Base-by-base conservation (phyloP, 306 rosid species). In the Boehmeria nivea region DNA sequence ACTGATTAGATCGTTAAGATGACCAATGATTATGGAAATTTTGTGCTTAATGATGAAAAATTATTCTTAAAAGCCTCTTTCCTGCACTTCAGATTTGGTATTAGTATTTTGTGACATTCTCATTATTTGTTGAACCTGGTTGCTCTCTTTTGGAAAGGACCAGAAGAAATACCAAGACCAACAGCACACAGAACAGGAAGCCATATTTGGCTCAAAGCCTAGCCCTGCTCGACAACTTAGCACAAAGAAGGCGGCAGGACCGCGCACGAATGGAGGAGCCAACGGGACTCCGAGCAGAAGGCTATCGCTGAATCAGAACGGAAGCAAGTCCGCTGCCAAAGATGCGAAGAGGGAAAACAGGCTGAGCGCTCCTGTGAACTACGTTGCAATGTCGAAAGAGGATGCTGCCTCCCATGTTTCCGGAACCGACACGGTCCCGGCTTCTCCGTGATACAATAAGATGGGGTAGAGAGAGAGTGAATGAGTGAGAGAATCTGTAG, bases 281-380 rank as follows among this genome's bases (percentile, higher is more conserved):
- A 91, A 87, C 22, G 98, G 96, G 51, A 78, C 93, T 47, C 96
- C 95, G 24, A 79, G 54, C 78, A 71, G 98, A 68, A 77, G 98
- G 62, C 73, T 91, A 26, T 91, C 98, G 2, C 96, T 91, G 22
- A 90, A 87, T 61, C 98, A 87, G 60, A 91, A 87, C 54, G 96
- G 98, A 75, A 61, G 77, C 73, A 74, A 85, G 64, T 87, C 98
- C 25, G 56, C 60, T 57, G 49, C 72, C 0, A 91, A 91, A 73
- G 98, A 91, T 1, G 86, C 81, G 20, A 87, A 78, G 72, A 78
- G 73, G 70, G 95, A 88, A 54, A 77, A 43, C 36, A 74, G 88
- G 78, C 93, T 83, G 1, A 73, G 51, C 58, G 95, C 95, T 65
- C 98, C 96, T 0, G 76, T 77, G 76, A 91, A 84, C 78, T 81